Evolutionary conservation across 31 red algal genomes (phyloP).

Genomic region (Odonthalia washingtoniensis): DNA sequence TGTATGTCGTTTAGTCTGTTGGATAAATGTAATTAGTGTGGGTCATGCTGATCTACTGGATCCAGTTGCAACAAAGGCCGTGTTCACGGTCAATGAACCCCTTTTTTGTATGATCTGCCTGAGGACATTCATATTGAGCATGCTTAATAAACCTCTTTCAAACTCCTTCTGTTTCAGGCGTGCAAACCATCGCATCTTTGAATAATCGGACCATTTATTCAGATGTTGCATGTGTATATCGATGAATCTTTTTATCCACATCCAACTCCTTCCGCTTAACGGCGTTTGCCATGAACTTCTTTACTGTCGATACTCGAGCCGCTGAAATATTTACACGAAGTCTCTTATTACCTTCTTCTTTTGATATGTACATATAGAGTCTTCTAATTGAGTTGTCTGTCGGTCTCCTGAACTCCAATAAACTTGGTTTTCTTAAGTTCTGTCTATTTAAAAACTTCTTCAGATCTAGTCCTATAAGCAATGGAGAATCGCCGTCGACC

Average conservation of each 20-base stretch:
- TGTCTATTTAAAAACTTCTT: not conserved
- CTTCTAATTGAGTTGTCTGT: not conserved
- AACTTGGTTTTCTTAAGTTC: not conserved
- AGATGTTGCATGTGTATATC: not conserved
- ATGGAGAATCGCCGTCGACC: constrained; percentile 14
- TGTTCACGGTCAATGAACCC: too few species aligned
- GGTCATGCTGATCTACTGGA: too few species aligned
- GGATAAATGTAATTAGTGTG: too few species aligned
- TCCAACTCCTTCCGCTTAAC: not conserved
- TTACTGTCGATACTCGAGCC: not conserved
- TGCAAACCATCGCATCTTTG: not conserved
- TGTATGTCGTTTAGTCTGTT: too few species aligned
- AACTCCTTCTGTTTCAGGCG: too few species aligned
- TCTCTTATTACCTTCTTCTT: not conserved
- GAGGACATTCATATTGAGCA: too few species aligned
- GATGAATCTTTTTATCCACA: constrained; percentile 21
- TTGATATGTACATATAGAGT: not conserved
- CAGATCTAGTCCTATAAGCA: constrained; percentile 12
- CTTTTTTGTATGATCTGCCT: too few species aligned
- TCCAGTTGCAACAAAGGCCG: too few species aligned
- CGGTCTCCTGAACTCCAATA: not conserved
- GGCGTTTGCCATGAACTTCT: not conserved
- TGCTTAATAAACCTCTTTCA: too few species aligned
- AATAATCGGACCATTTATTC: not conserved
- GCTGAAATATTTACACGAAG: constrained; percentile 9